phyloP scores from a whole-genome alignment of 306 rosid genomes.

The Calophaca sinica region DNA sequence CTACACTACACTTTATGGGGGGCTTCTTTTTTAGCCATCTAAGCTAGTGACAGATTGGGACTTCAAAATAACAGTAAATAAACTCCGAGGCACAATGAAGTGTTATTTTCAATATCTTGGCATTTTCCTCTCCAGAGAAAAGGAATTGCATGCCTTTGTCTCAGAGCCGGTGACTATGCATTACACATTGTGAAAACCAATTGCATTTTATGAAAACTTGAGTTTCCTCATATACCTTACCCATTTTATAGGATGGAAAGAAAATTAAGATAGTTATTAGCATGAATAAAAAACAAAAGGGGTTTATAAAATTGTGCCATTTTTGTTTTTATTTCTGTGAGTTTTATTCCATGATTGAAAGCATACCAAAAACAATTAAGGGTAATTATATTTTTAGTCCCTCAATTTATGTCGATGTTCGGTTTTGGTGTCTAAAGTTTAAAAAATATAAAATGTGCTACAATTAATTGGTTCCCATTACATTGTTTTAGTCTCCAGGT shows the following conservation, averaged over 20 bases:
- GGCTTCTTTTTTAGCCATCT: neutral
- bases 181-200: conserved; percentile 34
- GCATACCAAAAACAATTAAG: too few relatives aligned
- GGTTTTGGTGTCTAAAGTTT: too few relatives aligned
- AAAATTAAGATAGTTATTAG: neutral
- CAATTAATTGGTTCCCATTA: too few relatives aligned
- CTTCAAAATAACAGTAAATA: conserved; percentile 47
- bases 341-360: too few relatives aligned
- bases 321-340: too few relatives aligned
- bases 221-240: conserved; percentile 3
- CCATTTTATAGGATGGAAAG: conserved; percentile 18
- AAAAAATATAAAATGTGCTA: too few relatives aligned
- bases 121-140: conserved; percentile 22
- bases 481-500: too few relatives aligned
- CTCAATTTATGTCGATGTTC: too few relatives aligned
- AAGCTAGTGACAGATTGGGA: conserved; percentile 23
- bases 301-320: conserved; percentile 9
- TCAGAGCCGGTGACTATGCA: neutral
- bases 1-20: conserved; percentile 38
- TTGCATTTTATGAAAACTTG: conserved; percentile 27
- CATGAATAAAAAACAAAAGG: conserved; percentile 10
- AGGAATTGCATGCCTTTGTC: conserved; percentile 16
- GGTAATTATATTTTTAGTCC: too few relatives aligned
- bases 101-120: conserved; percentile 39
- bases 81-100: conserved; percentile 38